These are phyloP conservation scores for Vaccinium vitisidaea DNA, from an alignment of 148 eudicot genomes.

Conservation along the genomic window DNA sequence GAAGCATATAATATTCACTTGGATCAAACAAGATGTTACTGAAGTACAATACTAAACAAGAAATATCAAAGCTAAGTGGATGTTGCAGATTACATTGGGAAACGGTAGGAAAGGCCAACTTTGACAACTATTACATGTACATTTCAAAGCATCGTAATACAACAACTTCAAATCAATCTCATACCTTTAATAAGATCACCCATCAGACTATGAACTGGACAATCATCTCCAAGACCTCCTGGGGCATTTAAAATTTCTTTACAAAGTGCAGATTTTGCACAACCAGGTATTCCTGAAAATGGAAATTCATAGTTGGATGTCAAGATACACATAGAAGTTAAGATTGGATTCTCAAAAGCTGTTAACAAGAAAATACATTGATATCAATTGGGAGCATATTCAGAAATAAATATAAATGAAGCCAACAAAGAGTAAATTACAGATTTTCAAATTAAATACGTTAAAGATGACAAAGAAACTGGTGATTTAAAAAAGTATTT, in stretches of 20 bases:
- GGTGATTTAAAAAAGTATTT: neutral
- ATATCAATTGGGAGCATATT: neutral
- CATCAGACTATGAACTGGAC: slow-evolving; percentile 81
- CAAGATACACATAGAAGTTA: slow-evolving; percentile 5
- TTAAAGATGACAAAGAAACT: neutral
- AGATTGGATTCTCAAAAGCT: neutral
- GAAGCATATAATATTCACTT: neutral
- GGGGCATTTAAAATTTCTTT: slow-evolving; percentile 62
- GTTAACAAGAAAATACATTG: neutral
- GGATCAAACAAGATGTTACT: neutral
- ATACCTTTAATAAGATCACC: slow-evolving; percentile 93
- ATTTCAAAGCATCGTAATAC: neutral
- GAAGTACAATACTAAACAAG: neutral
- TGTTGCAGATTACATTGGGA: neutral
- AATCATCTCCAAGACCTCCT: slow-evolving; percentile 70
- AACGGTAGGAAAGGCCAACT: neutral
- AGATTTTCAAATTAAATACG: neutral
- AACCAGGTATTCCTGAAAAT: slow-evolving; percentile 89
- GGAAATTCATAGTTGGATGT: neutral
- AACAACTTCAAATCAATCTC: neutral
- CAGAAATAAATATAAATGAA: neutral
- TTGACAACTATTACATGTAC: neutral
- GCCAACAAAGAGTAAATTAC: neutral
- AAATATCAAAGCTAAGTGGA: neutral
- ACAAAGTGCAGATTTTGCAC: slow-evolving; percentile 98